Percentiles rank a stretch among this genome's conserved stretches.
Evolutionary conservation across 768 basidiomycete species (phyloP).

Genomic region (Panaeolus papilionaceus): DNA sequence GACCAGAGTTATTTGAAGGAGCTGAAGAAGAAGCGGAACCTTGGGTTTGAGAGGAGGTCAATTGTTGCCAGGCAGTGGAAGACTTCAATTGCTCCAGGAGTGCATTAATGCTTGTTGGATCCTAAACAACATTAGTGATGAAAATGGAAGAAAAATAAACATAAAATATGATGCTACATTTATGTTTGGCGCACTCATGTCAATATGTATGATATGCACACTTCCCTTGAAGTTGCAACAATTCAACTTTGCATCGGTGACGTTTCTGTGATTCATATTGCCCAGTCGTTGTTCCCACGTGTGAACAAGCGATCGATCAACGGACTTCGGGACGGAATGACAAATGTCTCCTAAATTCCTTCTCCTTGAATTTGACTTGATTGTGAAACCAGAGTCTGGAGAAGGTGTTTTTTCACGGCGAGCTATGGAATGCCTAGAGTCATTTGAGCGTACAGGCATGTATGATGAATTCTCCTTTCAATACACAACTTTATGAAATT

Average conservation of each 20-base stretch:
- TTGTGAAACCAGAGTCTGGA: too few species aligned
- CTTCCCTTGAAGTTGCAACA: not conserved
- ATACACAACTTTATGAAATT: too few species aligned
- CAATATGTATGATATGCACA: too few species aligned
- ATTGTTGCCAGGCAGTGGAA: constrained; percentile 74
- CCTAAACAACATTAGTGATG: constrained; percentile 44
- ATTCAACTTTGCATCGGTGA: not conserved
- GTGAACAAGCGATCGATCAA: not conserved
- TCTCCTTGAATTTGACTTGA: too few species aligned
- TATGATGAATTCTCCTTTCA: too few species aligned
- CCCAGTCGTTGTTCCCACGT: not conserved
- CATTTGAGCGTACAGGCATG: too few species aligned
- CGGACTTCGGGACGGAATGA: constrained; percentile 6
- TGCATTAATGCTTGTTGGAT: constrained; percentile 68
- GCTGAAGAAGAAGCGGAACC: not conserved
- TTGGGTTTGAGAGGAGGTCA: constrained; percentile 20
- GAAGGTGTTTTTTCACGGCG: too few species aligned
- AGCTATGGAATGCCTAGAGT: too few species aligned
- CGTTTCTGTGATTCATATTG: not conserved
- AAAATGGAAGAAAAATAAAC: constrained; percentile 13
- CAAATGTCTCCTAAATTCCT: too few species aligned
- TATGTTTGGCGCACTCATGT: constrained; percentile 52
- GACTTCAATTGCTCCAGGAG: constrained; percentile 72
- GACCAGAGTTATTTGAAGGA: not conserved
- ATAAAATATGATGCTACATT: constrained; percentile 47